Evolutionary conservation across 2,329 filamentous ascomycete genomes (phyloP), one percentile per base, ranked within the genome.

Genomic region (Mycosphaerella arachidis): DNA sequence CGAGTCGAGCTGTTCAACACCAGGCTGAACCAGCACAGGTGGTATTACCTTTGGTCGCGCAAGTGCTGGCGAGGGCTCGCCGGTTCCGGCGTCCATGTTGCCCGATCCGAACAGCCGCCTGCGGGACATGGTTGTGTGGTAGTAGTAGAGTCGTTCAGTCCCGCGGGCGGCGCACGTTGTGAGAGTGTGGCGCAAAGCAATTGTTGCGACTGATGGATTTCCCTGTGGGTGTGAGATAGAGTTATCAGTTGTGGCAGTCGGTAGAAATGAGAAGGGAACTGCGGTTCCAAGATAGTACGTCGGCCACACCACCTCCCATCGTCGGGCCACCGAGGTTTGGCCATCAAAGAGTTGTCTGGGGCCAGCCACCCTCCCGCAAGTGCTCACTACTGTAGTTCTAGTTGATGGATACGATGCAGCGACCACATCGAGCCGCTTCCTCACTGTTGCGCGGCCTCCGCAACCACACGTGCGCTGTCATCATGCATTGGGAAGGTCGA

Each of bases 11-110:
- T 69, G 65, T 46, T 71, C 66, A 12, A 71, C 68, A 9, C 68
- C 69, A 24, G 68, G 68, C 58, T 71, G 69, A 31, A 70, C 54
- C 29, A 71, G 63, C 60, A 71, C 66, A 20, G 69, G 68, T 9
- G 70, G 70, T 6, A 67, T 61, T 16, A 66, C 51, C 7, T 53
- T 50, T 30, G 64, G 64, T 52, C 40, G 61, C 54, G 45, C 48
- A 20, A 50, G 46, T 33, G 56, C 52, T 16, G 50, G 27, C 30
- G 58, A 57, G 18, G 53, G 53, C 53, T 53, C 56, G n/a, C 16
- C 13, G n/a, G 35, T 20, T n/a, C 13, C 40, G 35, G 40, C 31
- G 33, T 52, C 29, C 57, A 56, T 58, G 52, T 27, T 58, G 31
- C 24, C 30, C n/a, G 50, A 10, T 7, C 4, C 20, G 24, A 52